Evolutionary conservation across 1,139 yeast genomes (phyloP).

Genomic region (Candida anutae): DNA sequence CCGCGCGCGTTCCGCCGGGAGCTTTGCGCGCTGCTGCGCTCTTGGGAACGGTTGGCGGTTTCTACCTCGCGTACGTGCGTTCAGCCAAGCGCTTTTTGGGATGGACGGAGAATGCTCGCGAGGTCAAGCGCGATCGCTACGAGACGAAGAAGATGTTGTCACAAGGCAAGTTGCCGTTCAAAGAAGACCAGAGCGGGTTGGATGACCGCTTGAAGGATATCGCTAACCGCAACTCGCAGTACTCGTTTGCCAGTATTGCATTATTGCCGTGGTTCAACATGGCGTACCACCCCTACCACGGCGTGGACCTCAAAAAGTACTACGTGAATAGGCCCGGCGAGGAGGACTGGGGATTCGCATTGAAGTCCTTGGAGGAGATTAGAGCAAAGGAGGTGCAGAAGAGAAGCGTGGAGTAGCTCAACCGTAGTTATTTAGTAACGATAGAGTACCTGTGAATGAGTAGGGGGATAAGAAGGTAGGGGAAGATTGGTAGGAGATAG

Average conservation of each 20-base stretch:
- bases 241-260: conserved; percentile 55
- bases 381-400: conserved; percentile 41
- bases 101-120: conserved; percentile 63
- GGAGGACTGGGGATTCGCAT: conserved; percentile 41
- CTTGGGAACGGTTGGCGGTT: conserved; percentile 67
- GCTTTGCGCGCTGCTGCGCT: conserved; percentile 53
- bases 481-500: too few species aligned
- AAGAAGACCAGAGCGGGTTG: conserved; percentile 49
- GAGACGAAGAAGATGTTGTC: conserved; percentile 65
- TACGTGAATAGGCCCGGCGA: conserved; percentile 57
- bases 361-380: conserved; percentile 41
- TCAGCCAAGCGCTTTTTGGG: conserved; percentile 76
- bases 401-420: too few species aligned
- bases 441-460: too few species aligned
- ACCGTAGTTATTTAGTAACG: too few species aligned
- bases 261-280: conserved; percentile 80
- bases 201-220: conserved; percentile 68
- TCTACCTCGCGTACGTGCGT: conserved; percentile 56
- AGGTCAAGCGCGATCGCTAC: conserved; percentile 65
- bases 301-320: conserved; percentile 63
- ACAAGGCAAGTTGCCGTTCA: conserved; percentile 61
- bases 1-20: conserved; percentile 46
- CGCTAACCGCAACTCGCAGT: conserved; percentile 75
- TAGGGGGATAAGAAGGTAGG: too few species aligned
- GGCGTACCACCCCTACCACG: conserved; percentile 78